Evolutionary conservation across 1,139 yeast genomes (phyloP).

Genomic region (Zygotorulaspora mrakii): DNA sequence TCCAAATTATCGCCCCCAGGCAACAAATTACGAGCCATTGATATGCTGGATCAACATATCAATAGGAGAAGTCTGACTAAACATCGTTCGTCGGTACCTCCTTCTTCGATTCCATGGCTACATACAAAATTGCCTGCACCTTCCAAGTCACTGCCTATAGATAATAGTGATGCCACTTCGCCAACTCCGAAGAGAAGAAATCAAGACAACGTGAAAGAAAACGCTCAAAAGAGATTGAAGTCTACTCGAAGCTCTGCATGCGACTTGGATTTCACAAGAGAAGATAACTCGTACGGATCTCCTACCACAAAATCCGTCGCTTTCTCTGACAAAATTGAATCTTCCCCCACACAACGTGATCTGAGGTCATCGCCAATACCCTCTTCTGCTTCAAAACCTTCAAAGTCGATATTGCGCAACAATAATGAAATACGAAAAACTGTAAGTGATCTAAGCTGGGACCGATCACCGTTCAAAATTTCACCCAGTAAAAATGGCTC

Average conservation of each 20-base stretch:
- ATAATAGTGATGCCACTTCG: constrained; percentile 12
- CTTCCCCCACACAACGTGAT: constrained; percentile 22
- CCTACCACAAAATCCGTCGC: constrained; percentile 31
- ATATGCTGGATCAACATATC: constrained; percentile 27
- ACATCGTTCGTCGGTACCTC: constrained; percentile 9
- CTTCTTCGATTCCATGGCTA: constrained; percentile 8
- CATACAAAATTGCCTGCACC: constrained; percentile 10
- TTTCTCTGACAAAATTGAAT: constrained; percentile 32
- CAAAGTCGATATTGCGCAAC: constrained; percentile 30
- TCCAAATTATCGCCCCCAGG: constrained; percentile 8
- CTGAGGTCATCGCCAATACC: constrained; percentile 28
- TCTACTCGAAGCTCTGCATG: not conserved
- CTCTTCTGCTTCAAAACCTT: constrained; percentile 23
- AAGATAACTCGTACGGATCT: constrained; percentile 14
- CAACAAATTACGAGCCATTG: constrained; percentile 24
- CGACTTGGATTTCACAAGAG: not conserved
- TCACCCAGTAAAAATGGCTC: constrained; percentile 5
- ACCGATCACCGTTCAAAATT: constrained; percentile 3
- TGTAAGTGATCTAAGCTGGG: constrained; percentile 7
- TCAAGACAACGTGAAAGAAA: not conserved
- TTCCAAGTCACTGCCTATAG: constrained; percentile 2
- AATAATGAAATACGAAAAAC: constrained; percentile 7
- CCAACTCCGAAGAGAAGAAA: constrained; percentile 28
- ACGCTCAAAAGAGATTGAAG: not conserved
- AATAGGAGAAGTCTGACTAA: constrained; percentile 16